phyloP scores from a whole-genome alignment of 441 rosid genomes.

The Syzygium malaccense region DNA sequence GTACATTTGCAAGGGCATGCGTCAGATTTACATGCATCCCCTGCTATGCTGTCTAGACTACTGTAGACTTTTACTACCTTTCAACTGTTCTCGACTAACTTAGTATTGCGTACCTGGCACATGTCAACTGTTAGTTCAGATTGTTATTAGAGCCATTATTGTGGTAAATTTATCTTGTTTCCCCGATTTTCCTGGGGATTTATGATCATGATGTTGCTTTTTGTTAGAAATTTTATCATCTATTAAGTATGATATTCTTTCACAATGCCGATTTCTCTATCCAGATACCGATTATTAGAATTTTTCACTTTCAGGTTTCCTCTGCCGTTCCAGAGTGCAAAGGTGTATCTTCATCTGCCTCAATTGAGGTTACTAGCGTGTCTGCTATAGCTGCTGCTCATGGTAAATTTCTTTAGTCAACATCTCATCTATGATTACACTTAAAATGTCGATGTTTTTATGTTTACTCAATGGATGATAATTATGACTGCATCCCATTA shows the following conservation, averaged over 20 bases:
- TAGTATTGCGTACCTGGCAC: not conserved
- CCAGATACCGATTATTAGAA: not conserved
- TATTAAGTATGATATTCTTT: not conserved
- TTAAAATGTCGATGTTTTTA: not conserved
- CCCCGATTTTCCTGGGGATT: not conserved
- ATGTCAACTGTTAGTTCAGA: not conserved
- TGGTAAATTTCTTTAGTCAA: slow-evolving; percentile 39
- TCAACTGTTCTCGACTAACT: not conserved
- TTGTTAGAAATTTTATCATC: not conserved
- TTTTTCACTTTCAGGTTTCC: slow-evolving; percentile 54
- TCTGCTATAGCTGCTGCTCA: slow-evolving; percentile 94
- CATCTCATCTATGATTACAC: not conserved
- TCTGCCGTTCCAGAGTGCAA: slow-evolving; percentile 99
- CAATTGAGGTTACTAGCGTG: slow-evolving; percentile 98
- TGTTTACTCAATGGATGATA: not conserved
- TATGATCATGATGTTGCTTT: not conserved
- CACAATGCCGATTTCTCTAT: not conserved
- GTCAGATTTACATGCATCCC: not conserved
- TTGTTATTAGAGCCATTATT: not conserved
- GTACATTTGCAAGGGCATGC: not conserved
- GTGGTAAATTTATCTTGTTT: not conserved
- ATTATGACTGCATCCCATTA: not conserved
- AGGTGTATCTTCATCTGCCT: slow-evolving; percentile 98
- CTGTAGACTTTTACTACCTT: not conserved
- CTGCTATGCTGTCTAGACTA: not conserved